A percentile compares a stretch with the other conserved stretches of the same genome.
Conservation (phyloP, 139 green algal genomes). For the Tetradesmus obliquus region DNA sequence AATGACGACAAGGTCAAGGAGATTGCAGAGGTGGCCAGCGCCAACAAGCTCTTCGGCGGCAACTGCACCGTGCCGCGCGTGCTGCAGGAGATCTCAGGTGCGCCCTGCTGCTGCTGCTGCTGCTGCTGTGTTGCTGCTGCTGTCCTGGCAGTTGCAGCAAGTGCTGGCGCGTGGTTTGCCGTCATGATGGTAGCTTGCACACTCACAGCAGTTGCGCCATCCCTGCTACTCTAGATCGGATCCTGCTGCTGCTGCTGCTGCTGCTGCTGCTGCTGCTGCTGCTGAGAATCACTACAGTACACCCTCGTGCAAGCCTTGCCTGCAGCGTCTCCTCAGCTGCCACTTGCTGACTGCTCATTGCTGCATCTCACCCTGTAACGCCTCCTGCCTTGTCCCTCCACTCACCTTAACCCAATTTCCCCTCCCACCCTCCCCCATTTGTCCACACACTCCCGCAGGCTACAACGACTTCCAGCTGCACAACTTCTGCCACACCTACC, state of each 20-base stretch:
- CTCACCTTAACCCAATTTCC: neutral
- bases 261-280: no score
- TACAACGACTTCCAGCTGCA: constrained; percentile 91
- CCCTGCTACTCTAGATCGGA: neutral
- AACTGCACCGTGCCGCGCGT: constrained; percentile 72
- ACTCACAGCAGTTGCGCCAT: neutral
- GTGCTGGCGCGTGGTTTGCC: constrained; percentile 43
- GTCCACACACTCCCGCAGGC: neutral
- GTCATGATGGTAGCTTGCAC: neutral
- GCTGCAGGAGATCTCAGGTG: constrained; percentile 62
- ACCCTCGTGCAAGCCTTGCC: neutral
- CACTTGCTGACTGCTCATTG: constrained; percentile 25
- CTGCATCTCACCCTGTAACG: no score
- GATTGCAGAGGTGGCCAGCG: constrained; percentile 71
- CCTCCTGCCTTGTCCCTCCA: no score
- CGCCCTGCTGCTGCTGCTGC: neutral
- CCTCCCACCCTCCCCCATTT: no score
- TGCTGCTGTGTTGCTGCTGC: neutral
- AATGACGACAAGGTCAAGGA: constrained; percentile 69
- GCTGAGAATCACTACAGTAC: no score
- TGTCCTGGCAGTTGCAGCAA: no score
- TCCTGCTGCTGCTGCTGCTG: neutral
- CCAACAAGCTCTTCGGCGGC: constrained; percentile 69
- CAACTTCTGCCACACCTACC: constrained; percentile 64
- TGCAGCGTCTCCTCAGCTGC: neutral